Percentiles rank a stretch among this genome's conserved stretches.
Evolutionary conservation across 345 rosid genomes (phyloP).

Genomic region (Eutrema heterophyllum): DNA sequence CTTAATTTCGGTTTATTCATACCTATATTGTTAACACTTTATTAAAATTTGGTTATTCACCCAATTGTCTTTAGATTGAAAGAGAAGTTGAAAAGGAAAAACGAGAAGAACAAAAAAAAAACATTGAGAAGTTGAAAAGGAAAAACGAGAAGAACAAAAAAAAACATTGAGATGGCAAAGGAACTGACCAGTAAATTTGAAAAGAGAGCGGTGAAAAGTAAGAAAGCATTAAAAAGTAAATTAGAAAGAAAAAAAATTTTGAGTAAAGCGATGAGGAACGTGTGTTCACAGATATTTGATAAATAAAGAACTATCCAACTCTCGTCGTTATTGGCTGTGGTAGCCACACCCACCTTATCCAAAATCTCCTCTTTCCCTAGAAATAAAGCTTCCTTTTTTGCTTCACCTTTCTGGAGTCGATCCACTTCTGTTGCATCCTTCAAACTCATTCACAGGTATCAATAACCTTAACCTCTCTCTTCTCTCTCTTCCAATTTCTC

Average conservation of each 20-base stretch:
- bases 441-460: constrained; percentile 21
- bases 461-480: neutral
- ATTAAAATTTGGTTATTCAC: no score
- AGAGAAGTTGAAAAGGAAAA: no score
- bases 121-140: no score
- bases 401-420: constrained; percentile 10
- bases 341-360: constrained; percentile 37
- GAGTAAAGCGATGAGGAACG: constrained; percentile 19
- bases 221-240: neutral
- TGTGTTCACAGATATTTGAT: constrained; percentile 26
- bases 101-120: no score
- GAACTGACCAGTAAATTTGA: no score
- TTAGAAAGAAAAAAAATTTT: neutral
- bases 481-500: neutral
- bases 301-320: neutral
- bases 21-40: no score
- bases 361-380: constrained; percentile 23
- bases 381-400: neutral
- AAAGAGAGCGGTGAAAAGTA: neutral
- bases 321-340: constrained; percentile 17
- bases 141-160: no score
- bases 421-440: constrained; percentile 11
- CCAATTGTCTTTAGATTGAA: no score
- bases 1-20: no score
- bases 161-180: no score